Conservation (phyloP, 2,329 filamentous ascomycete genomes). For the Fusarium sarcochroum region DNA sequence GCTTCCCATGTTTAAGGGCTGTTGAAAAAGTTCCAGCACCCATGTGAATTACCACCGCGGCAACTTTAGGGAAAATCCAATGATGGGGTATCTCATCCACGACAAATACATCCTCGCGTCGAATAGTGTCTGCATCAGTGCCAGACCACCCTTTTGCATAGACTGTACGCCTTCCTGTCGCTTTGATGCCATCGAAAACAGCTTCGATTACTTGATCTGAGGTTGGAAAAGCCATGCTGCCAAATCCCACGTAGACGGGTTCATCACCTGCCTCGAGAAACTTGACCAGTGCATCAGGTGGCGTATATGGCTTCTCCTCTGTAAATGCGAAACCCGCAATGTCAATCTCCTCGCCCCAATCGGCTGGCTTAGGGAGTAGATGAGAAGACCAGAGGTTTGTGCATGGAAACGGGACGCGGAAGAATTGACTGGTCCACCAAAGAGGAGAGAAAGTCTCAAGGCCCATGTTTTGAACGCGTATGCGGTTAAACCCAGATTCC, state of each 20-base stretch:
- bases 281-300: not conserved
- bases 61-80: too few species aligned
- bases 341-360: not conserved
- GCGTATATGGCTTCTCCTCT: not conserved
- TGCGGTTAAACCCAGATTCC: not conserved
- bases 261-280: not conserved
- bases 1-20: too few species aligned
- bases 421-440: constrained; percentile 5
- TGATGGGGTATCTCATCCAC: too few species aligned
- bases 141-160: too few species aligned
- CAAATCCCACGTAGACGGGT: not conserved
- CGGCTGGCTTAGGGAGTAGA: not conserved
- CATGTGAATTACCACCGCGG: too few species aligned
- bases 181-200: too few species aligned
- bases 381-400: constrained; percentile 7
- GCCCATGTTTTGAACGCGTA: constrained; percentile 5
- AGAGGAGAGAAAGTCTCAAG: not conserved
- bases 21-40: too few species aligned
- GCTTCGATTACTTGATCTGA: too few species aligned
- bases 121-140: too few species aligned
- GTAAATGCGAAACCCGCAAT: not conserved
- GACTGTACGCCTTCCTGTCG: too few species aligned
- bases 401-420: not conserved
- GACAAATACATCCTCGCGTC: too few species aligned
- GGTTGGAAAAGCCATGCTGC: too few species aligned